Evolutionary conservation across 257 asterid genomes (phyloP).

Genomic region (Euphrasia confusa): DNA sequence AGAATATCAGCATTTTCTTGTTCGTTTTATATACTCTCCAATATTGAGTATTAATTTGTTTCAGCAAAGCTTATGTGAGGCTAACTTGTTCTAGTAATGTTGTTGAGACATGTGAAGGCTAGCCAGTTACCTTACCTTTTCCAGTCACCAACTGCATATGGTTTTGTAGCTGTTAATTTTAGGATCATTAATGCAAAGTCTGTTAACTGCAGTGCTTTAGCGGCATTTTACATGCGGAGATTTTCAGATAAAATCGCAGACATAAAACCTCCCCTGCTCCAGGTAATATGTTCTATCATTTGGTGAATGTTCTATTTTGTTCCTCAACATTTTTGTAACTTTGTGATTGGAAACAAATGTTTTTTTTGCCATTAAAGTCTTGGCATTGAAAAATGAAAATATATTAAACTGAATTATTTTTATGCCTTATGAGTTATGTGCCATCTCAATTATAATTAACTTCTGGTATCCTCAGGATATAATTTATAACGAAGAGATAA

Average conservation of each 20-base stretch:
- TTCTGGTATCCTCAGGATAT: conserved; percentile 1
- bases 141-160: conserved; percentile 18
- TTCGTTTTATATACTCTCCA: conserved; percentile 7
- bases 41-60: neutral
- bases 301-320: conserved; percentile 20
- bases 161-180: conserved; percentile 16
- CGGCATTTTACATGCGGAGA: conserved; percentile 87
- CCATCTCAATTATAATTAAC: conserved; percentile 9
- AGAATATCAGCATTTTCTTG: conserved; percentile 14
- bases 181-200: conserved; percentile 20
- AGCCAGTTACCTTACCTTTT: conserved; percentile 21
- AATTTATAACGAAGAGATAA: neutral
- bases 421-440: neutral
- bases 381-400: neutral
- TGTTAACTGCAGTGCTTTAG: conserved; percentile 72
- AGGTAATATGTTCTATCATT: conserved; percentile 49
- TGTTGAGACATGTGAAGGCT: neutral
- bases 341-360: conserved; percentile 14
- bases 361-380: neutral
- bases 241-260: conserved; percentile 68
- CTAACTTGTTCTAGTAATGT: neutral
- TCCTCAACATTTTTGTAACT: conserved; percentile 16
- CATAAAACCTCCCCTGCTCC: conserved; percentile 80
- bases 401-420: conserved; percentile 6
- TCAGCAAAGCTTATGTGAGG: neutral